Conservation (phyloP, 345 rosid species). For the Salix udensis region DNA sequence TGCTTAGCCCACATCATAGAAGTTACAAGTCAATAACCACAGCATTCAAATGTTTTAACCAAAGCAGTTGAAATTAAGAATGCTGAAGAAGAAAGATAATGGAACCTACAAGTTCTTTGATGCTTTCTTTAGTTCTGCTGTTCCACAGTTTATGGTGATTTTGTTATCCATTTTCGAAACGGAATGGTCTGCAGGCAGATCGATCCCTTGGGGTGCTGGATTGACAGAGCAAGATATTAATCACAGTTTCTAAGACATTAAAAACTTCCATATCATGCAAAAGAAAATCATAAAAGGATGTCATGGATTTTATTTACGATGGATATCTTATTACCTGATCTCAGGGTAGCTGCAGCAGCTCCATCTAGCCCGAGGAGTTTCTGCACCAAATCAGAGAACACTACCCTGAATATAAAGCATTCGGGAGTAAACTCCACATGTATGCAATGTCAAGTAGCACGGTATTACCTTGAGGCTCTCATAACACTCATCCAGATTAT, state of each 20-base stretch:
- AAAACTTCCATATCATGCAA: background rate
- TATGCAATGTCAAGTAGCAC: background rate
- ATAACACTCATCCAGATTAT: constrained; percentile 77
- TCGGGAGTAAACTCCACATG: background rate
- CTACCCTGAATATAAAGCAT: constrained; percentile 9
- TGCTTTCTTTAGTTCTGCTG: constrained; percentile 35
- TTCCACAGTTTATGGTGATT: constrained; percentile 41
- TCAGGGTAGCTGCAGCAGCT: constrained; percentile 26
- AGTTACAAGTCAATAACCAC: background rate
- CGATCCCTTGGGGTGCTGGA: constrained; percentile 52
- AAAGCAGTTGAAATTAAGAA: background rate
- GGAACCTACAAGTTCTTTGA: constrained; percentile 53
- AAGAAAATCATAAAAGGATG: background rate
- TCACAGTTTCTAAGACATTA: constrained; percentile 5
- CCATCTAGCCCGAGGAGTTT: constrained; percentile 53
- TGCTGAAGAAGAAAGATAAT: background rate
- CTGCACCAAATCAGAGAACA: constrained; percentile 32
- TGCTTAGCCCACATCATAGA: constrained; percentile 18
- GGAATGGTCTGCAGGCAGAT: constrained; percentile 50
- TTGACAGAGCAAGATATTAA: constrained; percentile 18
- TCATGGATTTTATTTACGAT: background rate
- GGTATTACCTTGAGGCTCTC: constrained; percentile 65
- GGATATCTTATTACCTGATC: constrained; percentile 44
- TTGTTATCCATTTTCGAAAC: constrained; percentile 44
- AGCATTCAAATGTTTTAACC: background rate